Base-by-base conservation (phyloP, 257 asterid species). In the Euphrasia confusa region DNA sequence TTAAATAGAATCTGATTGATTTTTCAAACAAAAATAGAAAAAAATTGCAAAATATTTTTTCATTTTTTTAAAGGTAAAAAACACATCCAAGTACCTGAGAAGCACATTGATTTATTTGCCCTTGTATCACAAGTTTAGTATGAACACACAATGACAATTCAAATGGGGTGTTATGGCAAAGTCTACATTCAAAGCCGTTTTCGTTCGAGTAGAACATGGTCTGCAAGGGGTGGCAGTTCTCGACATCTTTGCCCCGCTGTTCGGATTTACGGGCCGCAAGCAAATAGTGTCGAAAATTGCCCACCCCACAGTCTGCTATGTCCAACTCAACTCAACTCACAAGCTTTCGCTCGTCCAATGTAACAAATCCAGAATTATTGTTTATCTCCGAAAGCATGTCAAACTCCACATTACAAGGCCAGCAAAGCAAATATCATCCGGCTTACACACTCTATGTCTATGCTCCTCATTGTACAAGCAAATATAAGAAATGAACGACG, bases 361-460 rank as follows among this genome's bases (percentile, higher is more conserved):
- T 50, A 9, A 48, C 18, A 59, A 49, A 33, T 58, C 63, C 49
- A 64, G 40, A 58, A 4, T 37, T 8, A 7, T 37, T 37, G 5
- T 30, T 8, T 9, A 2, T 37, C 12, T 37, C 68, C 26, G 47
- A 49, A 48, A 54, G 60, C 52, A 69, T 9, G 53, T 49, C 24
- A 54, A 44, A 32, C 10, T 24, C 60, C 12, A 26, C 17, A 27
- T 37, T 15, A 60, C 32, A 54, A 24, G 4, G 24, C 62, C 45
- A 6, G 27, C 60, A 26, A 50, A 30, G 17, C 15, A 44, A 49
- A 35, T 45, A 55, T 49, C 45, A 13, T 45, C 30, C 53, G 58
- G 69, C 50, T 42, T 39, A 49, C 52, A 26, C 48, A 65, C 53
- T 21, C 32, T 26, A 49, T 58, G 65, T 40, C 32, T 26, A 49